Evolutionary conservation across 306 rosid species (phyloP).

Genomic region (Vigna mungo): DNA sequence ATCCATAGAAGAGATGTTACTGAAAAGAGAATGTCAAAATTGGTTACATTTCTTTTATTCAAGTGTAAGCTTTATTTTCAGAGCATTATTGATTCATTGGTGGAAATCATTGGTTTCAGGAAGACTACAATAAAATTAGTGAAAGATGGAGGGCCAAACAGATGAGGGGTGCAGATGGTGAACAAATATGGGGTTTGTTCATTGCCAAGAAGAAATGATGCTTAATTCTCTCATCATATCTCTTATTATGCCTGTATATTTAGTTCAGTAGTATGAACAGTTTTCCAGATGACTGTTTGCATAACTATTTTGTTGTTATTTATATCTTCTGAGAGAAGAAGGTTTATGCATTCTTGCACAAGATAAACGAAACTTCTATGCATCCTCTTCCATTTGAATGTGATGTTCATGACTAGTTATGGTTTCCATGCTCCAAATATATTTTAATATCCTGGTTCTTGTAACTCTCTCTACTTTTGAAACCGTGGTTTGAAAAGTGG

Average conservation of each 20-base stretch:
- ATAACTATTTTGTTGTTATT: conserved; percentile 20
- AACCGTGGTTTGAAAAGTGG: background rate
- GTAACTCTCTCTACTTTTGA: background rate
- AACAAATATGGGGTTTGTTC: conserved; percentile 75
- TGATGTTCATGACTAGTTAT: background rate
- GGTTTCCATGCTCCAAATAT: background rate
- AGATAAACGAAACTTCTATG: conserved; percentile 9
- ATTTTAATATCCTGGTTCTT: background rate
- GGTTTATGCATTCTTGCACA: background rate
- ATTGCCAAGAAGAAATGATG: conserved; percentile 76
- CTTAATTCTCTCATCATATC: conserved; percentile 16
- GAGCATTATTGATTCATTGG: background rate
- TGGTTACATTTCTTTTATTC: background rate
- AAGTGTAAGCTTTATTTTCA: background rate
- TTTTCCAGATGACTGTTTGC: conserved; percentile 21
- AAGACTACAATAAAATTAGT: conserved; percentile 61
- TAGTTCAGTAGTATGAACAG: conserved; percentile 19
- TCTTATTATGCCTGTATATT: conserved; percentile 1
- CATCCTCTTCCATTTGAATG: conserved; percentile 22
- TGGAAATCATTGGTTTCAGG: conserved; percentile 46
- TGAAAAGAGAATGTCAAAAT: background rate
- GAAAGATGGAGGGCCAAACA: conserved; percentile 72
- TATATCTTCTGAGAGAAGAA: background rate
- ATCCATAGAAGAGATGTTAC: background rate
- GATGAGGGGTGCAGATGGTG: conserved; percentile 62